A percentile compares a stretch with the other conserved stretches of the same genome.
These are phyloP conservation scores for Clarireedia monteithiana DNA, from an alignment of 2,329 filamentous ascomycete species.

Conservation along the genomic window DNA sequence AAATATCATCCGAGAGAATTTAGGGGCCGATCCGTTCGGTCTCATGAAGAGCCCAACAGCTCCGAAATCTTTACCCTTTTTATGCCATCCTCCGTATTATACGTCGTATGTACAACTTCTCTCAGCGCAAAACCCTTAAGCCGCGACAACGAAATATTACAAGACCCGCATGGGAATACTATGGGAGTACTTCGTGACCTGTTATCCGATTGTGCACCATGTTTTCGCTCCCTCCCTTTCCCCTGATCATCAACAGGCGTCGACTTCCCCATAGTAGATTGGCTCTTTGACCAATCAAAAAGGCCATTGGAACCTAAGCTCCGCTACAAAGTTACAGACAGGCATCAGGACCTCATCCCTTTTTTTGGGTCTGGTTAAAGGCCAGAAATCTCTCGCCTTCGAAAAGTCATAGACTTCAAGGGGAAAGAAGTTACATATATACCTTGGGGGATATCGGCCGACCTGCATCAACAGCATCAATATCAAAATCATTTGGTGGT, in stretches of 20 bases:
- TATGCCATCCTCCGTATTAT: too few species aligned
- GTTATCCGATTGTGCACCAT: neutral
- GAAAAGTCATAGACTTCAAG: neutral
- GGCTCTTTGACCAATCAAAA: neutral
- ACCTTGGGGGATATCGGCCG: neutral
- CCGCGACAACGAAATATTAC: too few species aligned
- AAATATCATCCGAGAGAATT: neutral
- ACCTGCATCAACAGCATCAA: too few species aligned
- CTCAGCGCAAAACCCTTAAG: too few species aligned
- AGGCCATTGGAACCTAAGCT: neutral
- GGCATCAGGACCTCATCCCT: slow-evolving; percentile 5
- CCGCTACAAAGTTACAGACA: slow-evolving; percentile 5
- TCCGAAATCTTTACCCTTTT: too few species aligned
- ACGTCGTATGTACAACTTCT: too few species aligned
- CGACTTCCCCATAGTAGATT: neutral
- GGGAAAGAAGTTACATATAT: neutral
- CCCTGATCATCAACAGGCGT: neutral
- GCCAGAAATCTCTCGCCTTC: neutral
- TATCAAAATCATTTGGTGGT: too few species aligned
- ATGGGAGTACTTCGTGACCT: too few species aligned
- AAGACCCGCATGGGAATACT: too few species aligned
- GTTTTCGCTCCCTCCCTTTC: neutral
- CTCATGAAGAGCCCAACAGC: too few species aligned
- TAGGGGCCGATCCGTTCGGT: too few species aligned
- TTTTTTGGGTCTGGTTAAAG: slow-evolving; percentile 1